Percentiles rank a stretch among this genome's conserved stretches.
Evolutionary conservation across 208 protist genomes (phyloP).

Genomic region (Porcisia deanei): DNA sequence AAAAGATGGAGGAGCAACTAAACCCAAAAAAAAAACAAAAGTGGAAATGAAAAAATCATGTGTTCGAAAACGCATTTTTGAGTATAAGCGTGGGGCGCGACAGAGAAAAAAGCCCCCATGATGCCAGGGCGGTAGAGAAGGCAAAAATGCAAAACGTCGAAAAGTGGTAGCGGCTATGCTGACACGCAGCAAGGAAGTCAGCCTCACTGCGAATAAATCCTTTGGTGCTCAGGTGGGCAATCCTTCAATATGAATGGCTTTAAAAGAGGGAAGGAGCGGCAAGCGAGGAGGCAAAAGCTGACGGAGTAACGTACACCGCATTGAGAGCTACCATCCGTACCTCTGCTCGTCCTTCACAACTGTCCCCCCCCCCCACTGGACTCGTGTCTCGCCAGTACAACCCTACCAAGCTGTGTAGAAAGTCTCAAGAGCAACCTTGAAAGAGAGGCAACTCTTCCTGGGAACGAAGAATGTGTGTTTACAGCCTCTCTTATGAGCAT

Average conservation of each 20-base stretch:
- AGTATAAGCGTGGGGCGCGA: background rate
- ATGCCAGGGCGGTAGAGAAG: background rate
- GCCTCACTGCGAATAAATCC: background rate
- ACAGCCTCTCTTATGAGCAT: background rate
- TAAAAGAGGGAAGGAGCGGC: background rate
- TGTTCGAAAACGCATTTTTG: background rate
- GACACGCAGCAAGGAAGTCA: background rate
- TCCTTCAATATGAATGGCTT: background rate
- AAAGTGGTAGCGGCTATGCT: background rate
- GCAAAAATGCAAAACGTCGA: too few relatives aligned
- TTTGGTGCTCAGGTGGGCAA: background rate
- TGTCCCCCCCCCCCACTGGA: too few relatives aligned
- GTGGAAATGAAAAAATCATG: background rate
- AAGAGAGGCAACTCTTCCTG: background rate
- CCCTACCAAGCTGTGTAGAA: background rate
- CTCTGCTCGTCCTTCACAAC: background rate
- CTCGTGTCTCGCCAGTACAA: background rate
- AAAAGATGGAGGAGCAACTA: background rate
- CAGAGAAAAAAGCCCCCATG: background rate
- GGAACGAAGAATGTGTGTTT: background rate
- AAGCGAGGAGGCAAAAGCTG: background rate
- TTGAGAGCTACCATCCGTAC: background rate
- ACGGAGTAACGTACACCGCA: background rate
- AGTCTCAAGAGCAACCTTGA: background rate
- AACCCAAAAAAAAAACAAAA: constrained; percentile 1